Conservation (phyloP, 805 yeast species). For the Yarrowia sp. region DNA sequence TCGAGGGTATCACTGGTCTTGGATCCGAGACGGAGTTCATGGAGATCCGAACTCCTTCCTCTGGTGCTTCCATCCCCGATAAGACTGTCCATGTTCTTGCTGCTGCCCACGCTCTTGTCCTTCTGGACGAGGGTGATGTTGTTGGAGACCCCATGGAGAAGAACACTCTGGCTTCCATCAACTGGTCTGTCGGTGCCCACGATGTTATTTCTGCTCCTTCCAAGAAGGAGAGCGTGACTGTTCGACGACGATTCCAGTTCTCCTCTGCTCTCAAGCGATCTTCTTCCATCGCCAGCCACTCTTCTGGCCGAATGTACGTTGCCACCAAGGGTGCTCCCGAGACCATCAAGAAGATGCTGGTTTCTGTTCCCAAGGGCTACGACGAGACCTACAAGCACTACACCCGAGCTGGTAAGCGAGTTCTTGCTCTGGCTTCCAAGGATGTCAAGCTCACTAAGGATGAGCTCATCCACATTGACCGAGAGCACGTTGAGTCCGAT, state of each 20-base stretch:
- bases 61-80: constrained; percentile 61
- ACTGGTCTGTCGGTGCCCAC: constrained; percentile 78
- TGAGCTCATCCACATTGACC: constrained; percentile 57
- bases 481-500: constrained; percentile 73
- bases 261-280: constrained; percentile 95
- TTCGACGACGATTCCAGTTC: constrained; percentile 93
- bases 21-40: constrained; percentile 36
- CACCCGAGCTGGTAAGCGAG: constrained; percentile 95
- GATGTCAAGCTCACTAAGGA: constrained; percentile 52
- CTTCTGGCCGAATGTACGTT: constrained; percentile 58
- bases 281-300: constrained; percentile 67
- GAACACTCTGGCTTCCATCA: constrained; percentile 84
- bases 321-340: constrained; percentile 99
- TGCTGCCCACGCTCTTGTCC: constrained; percentile 93
- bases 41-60: constrained; percentile 55
- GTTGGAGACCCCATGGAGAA: constrained; percentile 99
- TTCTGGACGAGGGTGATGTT: constrained; percentile 91
- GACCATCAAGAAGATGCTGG: constrained; percentile 77
- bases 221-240: constrained; percentile 52
- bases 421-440: constrained; percentile 90
- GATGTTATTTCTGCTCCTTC: constrained; percentile 58
- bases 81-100: constrained; percentile 75
- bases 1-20: constrained; percentile 94
- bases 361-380: constrained; percentile 68
- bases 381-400: constrained; percentile 84